Evolutionary conservation across 2,329 filamentous ascomycete species (phyloP).

Genomic region (Calonectria montana): DNA sequence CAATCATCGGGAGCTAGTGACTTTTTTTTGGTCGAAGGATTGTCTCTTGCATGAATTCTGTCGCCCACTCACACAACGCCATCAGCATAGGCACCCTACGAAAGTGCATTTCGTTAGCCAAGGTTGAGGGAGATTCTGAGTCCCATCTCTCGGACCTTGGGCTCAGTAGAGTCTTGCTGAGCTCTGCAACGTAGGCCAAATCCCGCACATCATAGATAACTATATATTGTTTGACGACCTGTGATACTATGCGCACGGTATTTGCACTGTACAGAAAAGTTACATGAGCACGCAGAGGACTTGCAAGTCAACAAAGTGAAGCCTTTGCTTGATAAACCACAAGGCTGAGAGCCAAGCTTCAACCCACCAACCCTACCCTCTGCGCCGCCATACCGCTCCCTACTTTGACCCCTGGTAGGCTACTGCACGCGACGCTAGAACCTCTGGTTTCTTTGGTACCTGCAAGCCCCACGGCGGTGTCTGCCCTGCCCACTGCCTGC

Average conservation of each 20-base stretch:
- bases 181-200: background rate
- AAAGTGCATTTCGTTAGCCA: background rate
- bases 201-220: background rate
- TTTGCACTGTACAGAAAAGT: background rate
- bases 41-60: conserved; percentile 10
- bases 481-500: conserved; percentile 8
- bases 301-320: background rate
- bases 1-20: conserved; percentile 4
- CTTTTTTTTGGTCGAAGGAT: background rate
- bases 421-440: conserved; percentile 2
- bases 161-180: background rate
- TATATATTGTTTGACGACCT: background rate
- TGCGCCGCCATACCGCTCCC: conserved; percentile 6
- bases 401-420: conserved; percentile 9
- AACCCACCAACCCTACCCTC: conserved; percentile 6
- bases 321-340: background rate
- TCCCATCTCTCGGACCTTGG: background rate
- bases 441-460: background rate
- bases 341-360: conserved; percentile 8
- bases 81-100: background rate
- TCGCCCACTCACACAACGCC: background rate
- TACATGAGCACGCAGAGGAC: background rate
- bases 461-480: conserved; percentile 14
- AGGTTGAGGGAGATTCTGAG: background rate
- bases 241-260: background rate